Percentiles rank a stretch among this genome's conserved stretches.
Conservation (phyloP, 805 yeast species). For the Yarrowia divulgata region DNA sequence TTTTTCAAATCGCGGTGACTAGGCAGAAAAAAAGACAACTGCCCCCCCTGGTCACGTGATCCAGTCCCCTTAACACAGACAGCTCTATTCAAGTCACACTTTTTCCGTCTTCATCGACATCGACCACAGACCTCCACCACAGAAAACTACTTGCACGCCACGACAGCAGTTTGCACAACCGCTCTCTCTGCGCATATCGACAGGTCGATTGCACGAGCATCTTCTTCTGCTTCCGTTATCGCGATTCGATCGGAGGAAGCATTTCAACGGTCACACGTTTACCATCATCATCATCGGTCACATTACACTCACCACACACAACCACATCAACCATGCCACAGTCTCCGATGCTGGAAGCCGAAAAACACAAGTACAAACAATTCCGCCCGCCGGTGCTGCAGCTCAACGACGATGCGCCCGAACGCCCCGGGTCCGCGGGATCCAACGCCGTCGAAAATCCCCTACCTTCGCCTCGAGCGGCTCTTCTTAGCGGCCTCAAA, state of each 20-base stretch:
- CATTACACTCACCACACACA: too few species aligned
- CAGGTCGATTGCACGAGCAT: background rate
- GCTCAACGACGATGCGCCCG: constrained; percentile 33
- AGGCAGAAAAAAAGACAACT: too few species aligned
- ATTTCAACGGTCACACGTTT: too few species aligned
- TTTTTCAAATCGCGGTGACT: too few species aligned
- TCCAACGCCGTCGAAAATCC: constrained; percentile 4
- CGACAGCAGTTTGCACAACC: too few species aligned
- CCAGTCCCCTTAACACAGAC: too few species aligned
- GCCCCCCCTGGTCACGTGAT: too few species aligned
- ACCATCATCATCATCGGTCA: background rate
- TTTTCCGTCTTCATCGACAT: too few species aligned
- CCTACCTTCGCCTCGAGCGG: constrained; percentile 45
- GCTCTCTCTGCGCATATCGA: background rate
- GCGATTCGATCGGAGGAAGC: too few species aligned
- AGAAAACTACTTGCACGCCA: too few species aligned
- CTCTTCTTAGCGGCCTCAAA: constrained; percentile 46
- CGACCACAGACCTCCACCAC: too few species aligned
- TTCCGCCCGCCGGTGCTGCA: constrained; percentile 40
- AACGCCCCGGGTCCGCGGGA: constrained; percentile 4
- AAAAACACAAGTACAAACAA: constrained; percentile 42
- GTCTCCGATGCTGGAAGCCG: constrained; percentile 28
- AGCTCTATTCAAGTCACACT: too few species aligned
- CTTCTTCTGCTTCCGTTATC: background rate
- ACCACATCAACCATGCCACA: constrained; percentile 7